Conservation (phyloP, 2,329 filamentous ascomycete species). For the Blastomyces silverae region DNA sequence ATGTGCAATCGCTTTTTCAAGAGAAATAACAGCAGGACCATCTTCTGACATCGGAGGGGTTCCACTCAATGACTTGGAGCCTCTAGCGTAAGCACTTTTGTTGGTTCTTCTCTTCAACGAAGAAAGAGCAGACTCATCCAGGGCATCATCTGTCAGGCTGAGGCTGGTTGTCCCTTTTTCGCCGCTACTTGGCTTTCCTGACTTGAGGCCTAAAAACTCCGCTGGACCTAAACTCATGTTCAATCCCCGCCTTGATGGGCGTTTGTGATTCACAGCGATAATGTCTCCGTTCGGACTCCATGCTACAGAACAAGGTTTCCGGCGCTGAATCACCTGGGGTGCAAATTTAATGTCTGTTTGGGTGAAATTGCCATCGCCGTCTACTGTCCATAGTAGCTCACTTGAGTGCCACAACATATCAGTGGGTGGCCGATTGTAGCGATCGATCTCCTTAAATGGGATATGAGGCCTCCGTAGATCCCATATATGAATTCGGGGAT, state of each 20-base stretch:
- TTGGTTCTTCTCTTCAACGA: constrained; percentile 44
- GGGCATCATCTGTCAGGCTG: constrained; percentile 51
- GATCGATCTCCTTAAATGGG: constrained; percentile 56
- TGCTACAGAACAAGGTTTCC: constrained; percentile 51
- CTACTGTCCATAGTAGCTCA: constrained; percentile 59
- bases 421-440: constrained; percentile 49
- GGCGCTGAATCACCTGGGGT: constrained; percentile 52
- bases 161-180: constrained; percentile 42
- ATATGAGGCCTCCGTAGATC: constrained; percentile 56
- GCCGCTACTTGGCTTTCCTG: constrained; percentile 41
- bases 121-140: constrained; percentile 51
- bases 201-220: constrained; percentile 37
- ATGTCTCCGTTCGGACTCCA: constrained; percentile 54
- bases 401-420: constrained; percentile 60
- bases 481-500: constrained; percentile 57
- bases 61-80: constrained; percentile 48
- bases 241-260: constrained; percentile 40
- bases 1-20: constrained; percentile 47
- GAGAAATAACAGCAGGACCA: constrained; percentile 43
- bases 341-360: constrained; percentile 57
- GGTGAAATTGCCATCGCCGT: constrained; percentile 54
- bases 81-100: constrained; percentile 42
- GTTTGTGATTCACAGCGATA: constrained; percentile 49
- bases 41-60: constrained; percentile 48
- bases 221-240: constrained; percentile 33